Conservation (phyloP, 148 eudicot species). For the Vaccinium darrowii region DNA sequence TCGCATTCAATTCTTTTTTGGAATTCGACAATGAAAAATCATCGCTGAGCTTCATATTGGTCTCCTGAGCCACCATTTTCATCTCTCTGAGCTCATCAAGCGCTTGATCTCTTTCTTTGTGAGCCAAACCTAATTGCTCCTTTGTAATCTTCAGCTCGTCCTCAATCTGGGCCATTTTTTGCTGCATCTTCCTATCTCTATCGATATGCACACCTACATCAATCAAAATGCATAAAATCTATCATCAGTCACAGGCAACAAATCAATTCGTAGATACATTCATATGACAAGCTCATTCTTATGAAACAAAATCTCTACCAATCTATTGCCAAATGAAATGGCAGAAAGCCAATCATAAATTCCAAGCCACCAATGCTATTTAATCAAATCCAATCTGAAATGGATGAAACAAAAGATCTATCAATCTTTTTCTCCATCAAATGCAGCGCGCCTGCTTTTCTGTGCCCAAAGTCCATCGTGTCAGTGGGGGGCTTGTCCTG, state of each 20-base stretch:
- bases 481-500: no score
- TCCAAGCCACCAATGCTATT: no score
- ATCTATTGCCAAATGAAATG: no score
- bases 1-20: slow-evolving; percentile 29
- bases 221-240: neutral
- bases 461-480: no score
- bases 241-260: neutral
- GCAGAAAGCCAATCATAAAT: no score
- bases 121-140: slow-evolving; percentile 28
- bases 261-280: neutral
- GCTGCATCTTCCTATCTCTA: slow-evolving; percentile 19
- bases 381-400: no score
- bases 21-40: slow-evolving; percentile 23
- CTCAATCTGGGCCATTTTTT: slow-evolving; percentile 34
- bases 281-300: neutral
- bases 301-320: neutral
- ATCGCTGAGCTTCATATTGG: slow-evolving; percentile 23
- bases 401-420: neutral
- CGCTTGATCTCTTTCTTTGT: slow-evolving; percentile 32
- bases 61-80: slow-evolving; percentile 31
- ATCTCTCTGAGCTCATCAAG: slow-evolving; percentile 28
- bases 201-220: slow-evolving; percentile 25
- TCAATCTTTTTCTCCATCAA: neutral
- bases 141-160: slow-evolving; percentile 54
- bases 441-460: neutral